Base-by-base conservation (phyloP, 2,329 filamentous ascomycete genomes). In the Pseudopithomyces maydicus region DNA sequence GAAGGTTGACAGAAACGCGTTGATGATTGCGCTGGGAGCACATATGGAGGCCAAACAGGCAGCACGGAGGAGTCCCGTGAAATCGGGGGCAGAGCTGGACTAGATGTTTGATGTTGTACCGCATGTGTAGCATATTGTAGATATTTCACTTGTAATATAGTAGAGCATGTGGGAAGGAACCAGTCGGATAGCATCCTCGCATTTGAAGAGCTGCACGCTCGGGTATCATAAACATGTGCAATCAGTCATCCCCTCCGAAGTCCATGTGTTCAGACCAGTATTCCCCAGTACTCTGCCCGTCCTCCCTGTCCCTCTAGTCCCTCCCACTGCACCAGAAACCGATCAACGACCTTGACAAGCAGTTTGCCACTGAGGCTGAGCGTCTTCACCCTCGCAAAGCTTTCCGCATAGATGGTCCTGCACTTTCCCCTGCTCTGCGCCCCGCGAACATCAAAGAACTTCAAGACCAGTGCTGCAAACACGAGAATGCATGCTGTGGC, bases 311-410 rank as follows among this genome's bases (percentile, higher is more conserved):
- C 72, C 1, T 84, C 85, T 41, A 95, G 79, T 54, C 80, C 77
- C 56, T 85, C 82, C 82, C 94, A 95, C 80, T 97, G 93, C 54
- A 96, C 92, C 51, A 96, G 74, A 68, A 96, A 90, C 47, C 88
- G 79, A 75, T 96, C 91, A 46, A 90, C 90, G 39, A 96, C 77
- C 44, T 81, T 78, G 1, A 89, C 77, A 55, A 99, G 80, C 36
- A 98, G 78, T 71, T 86, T 88, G 0, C 94, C 95, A 36, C 91
- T 96, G 57, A 97, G 75, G 78, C 94, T 98, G 62, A 98, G 77
- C 12, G 85, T 88, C 63, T 84, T 88, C 15, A 96, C 90, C 15
- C 95, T 84, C 2, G 95, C 94, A 89, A 93, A 97, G 19, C 90
- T 95, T 80, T 99, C 95, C 26, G 97, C 85, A 73, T 95, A 99